These are phyloP conservation scores for Russula sp. DNA, from an alignment of 768 basidiomycete genomes.

Conservation along the genomic window DNA sequence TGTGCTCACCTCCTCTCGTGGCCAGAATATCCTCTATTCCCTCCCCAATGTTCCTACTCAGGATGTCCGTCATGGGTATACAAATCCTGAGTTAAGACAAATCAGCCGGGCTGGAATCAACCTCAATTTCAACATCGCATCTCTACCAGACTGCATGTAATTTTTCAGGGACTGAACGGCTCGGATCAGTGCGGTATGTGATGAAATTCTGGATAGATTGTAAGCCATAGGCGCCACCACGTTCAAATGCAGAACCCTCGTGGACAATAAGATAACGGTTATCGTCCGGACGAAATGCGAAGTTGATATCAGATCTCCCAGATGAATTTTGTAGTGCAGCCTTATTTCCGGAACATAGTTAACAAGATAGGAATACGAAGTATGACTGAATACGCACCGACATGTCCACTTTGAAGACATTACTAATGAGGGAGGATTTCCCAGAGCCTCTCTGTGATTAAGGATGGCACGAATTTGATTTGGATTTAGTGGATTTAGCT, in stretches of 20 bases:
- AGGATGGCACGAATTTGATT: not conserved
- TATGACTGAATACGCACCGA: not conserved
- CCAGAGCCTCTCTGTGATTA: conserved; percentile 4
- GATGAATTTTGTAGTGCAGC: not conserved
- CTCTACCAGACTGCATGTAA: conserved; percentile 6
- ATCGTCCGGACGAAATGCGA: not conserved
- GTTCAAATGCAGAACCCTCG: not conserved
- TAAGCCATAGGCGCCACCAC: not conserved
- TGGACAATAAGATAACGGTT: conserved; percentile 5
- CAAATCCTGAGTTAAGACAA: not conserved
- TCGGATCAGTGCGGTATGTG: not conserved
- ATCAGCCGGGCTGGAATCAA: not conserved
- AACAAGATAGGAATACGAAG: not conserved
- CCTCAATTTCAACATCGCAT: too few species aligned
- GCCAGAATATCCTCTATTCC: not conserved
- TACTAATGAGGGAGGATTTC: conserved; percentile 3
- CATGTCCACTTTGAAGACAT: conserved; percentile 2
- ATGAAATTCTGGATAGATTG: conserved; percentile 5
- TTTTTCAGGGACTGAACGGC: not conserved
- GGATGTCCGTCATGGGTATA: not conserved
- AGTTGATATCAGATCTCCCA: not conserved
- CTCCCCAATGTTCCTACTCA: not conserved
- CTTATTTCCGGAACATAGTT: not conserved
- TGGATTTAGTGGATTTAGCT: not conserved
- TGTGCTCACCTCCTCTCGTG: not conserved